These are phyloP conservation scores for Botrytis pseudocinerea DNA, from an alignment of 2,329 filamentous ascomycete species.

Conservation along the genomic window DNA sequence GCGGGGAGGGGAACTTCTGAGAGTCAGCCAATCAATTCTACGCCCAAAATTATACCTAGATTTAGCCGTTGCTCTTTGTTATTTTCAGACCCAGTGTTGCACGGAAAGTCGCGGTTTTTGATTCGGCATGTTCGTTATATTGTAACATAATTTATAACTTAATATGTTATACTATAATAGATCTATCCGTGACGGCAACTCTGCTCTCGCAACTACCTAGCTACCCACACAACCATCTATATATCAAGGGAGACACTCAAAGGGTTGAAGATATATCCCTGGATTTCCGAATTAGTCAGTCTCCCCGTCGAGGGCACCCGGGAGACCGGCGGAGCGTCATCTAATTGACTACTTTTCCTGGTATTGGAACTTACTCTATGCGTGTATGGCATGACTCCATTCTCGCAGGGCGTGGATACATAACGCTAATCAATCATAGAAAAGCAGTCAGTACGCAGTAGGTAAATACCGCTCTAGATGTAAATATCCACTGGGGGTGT, in stretches of 20 bases:
- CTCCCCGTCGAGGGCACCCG: background rate
- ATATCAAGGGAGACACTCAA: background rate
- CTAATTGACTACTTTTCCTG: background rate
- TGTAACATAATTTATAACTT: too few species aligned
- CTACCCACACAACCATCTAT: background rate
- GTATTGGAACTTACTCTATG: background rate
- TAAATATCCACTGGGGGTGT: background rate
- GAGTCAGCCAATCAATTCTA: background rate
- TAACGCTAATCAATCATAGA: background rate
- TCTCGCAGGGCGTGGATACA: background rate
- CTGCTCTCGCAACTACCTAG: too few species aligned
- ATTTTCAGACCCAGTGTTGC: background rate
- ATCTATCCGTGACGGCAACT: background rate
- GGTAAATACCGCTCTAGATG: background rate
- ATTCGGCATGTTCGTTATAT: background rate
- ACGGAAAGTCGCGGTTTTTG: background rate
- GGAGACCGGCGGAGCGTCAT: background rate
- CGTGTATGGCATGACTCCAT: background rate
- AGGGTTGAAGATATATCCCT: background rate
- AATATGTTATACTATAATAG: background rate
- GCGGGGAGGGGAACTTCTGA: conserved; percentile 15
- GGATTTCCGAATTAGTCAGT: background rate
- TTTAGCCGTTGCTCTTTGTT: background rate
- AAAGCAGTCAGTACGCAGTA: background rate
- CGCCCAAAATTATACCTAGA: background rate